Base-by-base conservation (phyloP, 2,329 filamentous ascomycete genomes). In the Hypoxylon sp. region DNA sequence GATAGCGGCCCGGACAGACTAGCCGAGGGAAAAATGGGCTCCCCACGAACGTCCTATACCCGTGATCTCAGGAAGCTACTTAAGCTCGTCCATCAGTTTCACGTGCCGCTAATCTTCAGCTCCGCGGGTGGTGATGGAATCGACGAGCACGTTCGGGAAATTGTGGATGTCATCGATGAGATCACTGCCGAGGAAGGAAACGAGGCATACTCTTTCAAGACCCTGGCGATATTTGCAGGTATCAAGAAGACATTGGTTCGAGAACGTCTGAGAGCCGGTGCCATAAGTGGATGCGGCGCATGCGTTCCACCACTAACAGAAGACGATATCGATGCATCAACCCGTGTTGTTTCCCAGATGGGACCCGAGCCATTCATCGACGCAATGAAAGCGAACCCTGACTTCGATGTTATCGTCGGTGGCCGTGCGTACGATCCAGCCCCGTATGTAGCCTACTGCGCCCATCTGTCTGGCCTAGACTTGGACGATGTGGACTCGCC, bases 81-180 rank as follows among this genome's bases (percentile, higher is more conserved):
- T 1, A 54, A 59, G 29, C 64, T 73, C 0, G 67, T 67, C 0
- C 61, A 69, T 12, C 51, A 61, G 0, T 71, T 69, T 34, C 65
- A 61, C 3, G 67, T 76, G 0, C 71, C 72, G 0, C 47, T 79
- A 0, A 63, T 79, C 2, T 73, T 78, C 35, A 64, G 69, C 3
- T 78, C 76, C 1, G 75, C 70, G 0, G 78, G 78, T 0, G 78
- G 78, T 0, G 76, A 78, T 56, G 78, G 78, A 0, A 72, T 68
- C 3, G 69, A 77, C 27, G 68, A 69, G 1, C 75, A 79, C 51
- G 75, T 79, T 0, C 42, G 65, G 13, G 64, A 70, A 7, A 71
- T 78, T 43, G 16, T 70, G 0, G 63, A 72, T 1, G 73, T 79
- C 3, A 68, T 78, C 0, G 26, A 63, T 3, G 71, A 73, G 21